phyloP scores from a whole-genome alignment of 306 rosid species.

The Luffa acutangula region DNA sequence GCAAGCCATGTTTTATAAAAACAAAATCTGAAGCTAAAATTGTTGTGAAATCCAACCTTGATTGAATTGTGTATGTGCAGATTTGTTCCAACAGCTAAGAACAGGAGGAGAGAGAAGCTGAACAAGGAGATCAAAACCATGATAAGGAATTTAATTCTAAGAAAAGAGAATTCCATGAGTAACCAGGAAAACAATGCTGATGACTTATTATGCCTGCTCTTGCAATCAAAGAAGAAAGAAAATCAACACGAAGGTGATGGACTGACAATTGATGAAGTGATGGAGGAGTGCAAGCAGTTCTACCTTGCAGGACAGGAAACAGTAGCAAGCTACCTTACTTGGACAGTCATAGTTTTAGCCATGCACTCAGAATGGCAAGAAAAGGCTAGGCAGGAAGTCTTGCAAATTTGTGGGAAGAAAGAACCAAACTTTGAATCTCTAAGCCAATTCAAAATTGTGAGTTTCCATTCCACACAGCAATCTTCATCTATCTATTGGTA shows the following conservation, averaged over 20 bases:
- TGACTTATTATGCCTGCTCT: slow-evolving; percentile 33
- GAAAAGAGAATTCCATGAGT: slow-evolving; percentile 18
- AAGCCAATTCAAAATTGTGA: slow-evolving; percentile 32
- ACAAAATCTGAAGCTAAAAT: not conserved
- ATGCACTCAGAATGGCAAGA: slow-evolving; percentile 47
- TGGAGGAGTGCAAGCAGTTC: slow-evolving; percentile 44
- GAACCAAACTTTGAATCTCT: slow-evolving; percentile 29
- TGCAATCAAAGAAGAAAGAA: slow-evolving; percentile 22
- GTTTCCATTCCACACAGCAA: not conserved
- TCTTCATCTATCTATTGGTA: not conserved
- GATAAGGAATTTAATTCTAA: slow-evolving; percentile 22
- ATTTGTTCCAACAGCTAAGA: slow-evolving; percentile 38
- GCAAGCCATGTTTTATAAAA: not conserved
- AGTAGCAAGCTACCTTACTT: slow-evolving; percentile 30
- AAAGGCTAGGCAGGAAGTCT: slow-evolving; percentile 41
- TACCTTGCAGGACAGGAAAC: slow-evolving; percentile 49
- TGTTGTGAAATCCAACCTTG: not conserved
- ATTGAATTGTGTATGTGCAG: slow-evolving; percentile 2
- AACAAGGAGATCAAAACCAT: slow-evolving; percentile 27
- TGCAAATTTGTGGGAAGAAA: slow-evolving; percentile 22
- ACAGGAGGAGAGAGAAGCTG: slow-evolving; percentile 28
- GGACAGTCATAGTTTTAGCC: slow-evolving; percentile 38
- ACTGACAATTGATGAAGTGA: slow-evolving; percentile 34
- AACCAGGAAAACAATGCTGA: slow-evolving; percentile 17
- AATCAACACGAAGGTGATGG: slow-evolving; percentile 8